These are phyloP conservation scores for Rubus idaeus DNA, from an alignment of 306 rosid species.

Conservation along the genomic window DNA sequence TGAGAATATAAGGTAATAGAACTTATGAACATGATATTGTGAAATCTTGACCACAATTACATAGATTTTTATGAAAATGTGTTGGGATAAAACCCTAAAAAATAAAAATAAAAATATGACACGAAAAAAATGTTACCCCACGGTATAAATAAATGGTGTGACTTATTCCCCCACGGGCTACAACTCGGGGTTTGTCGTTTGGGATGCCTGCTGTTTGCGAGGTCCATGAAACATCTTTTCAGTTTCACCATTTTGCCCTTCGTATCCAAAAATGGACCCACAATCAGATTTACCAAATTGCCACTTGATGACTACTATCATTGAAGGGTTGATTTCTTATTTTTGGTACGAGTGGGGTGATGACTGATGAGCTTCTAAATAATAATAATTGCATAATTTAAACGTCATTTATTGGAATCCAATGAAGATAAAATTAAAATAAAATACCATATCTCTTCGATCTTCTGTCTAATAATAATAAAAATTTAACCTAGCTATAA, in stretches of 20 bases:
- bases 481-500: too few relatives aligned
- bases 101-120: too few relatives aligned
- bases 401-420: slow-evolving; percentile 46
- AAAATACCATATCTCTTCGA: neutral
- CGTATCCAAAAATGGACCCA: neutral
- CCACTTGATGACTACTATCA: slow-evolving; percentile 14
- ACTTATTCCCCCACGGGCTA: neutral
- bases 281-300: slow-evolving; percentile 8
- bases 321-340: slow-evolving; percentile 13
- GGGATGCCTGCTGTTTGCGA: neutral
- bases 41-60: too few relatives aligned
- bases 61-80: too few relatives aligned
- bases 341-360: slow-evolving; percentile 34
- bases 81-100: too few relatives aligned
- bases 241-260: slow-evolving; percentile 32
- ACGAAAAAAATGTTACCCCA: too few relatives aligned
- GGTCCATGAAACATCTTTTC: neutral
- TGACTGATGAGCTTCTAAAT: neutral
- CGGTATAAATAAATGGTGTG: too few relatives aligned
- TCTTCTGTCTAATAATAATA: too few relatives aligned
- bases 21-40: too few relatives aligned
- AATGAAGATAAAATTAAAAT: slow-evolving; percentile 17
- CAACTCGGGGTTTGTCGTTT: slow-evolving; percentile 43
- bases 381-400: slow-evolving; percentile 7
- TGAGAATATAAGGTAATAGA: too few relatives aligned